A percentile compares a stretch with the other conserved stretches of the same genome.
Conservation (phyloP, 2,329 filamentous ascomycete genomes). For the Colletotrichum brevisporum region DNA sequence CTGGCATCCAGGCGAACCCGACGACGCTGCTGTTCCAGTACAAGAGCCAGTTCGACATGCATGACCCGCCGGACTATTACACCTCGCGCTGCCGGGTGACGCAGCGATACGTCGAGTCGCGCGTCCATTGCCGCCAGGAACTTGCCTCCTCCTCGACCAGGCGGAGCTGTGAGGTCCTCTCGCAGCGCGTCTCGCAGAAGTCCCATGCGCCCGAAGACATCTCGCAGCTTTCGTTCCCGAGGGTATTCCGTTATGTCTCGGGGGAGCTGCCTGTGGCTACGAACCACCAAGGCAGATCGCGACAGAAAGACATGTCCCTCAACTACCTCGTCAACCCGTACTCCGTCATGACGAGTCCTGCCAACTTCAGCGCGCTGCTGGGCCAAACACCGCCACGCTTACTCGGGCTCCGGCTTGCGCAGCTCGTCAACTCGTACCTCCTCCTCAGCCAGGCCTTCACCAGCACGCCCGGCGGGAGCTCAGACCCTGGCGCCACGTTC, state of each 20-base stretch:
- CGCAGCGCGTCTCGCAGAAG: conserved; percentile 14
- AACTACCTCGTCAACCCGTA: conserved; percentile 21
- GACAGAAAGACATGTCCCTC: conserved; percentile 6
- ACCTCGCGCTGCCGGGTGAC: conserved; percentile 11
- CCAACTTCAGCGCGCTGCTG: neutral
- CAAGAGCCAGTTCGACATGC: neutral
- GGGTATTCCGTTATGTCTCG: conserved; percentile 15
- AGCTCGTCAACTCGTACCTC: conserved; percentile 20
- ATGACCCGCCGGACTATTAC: neutral
- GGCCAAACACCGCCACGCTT: neutral
- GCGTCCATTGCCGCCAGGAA: conserved; percentile 10
- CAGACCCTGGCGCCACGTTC: neutral
- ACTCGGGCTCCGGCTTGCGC: conserved; percentile 15
- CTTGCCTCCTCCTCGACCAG: neutral
- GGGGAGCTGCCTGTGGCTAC: conserved; percentile 8
- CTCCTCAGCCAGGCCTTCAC: conserved; percentile 22
- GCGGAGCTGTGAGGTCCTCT: conserved; percentile 15
- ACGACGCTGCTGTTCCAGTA: conserved; percentile 15
- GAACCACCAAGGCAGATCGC: neutral
- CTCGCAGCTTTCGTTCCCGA: conserved; percentile 15
- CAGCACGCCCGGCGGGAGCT: neutral
- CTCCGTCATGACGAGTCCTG: neutral
- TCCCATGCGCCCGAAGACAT: conserved; percentile 9
- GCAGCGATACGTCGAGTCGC: conserved; percentile 29
- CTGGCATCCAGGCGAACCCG: conserved; percentile 6